These are phyloP conservation scores for Phialemonium atrogriseum DNA, from an alignment of 2,329 filamentous ascomycete genomes.

Conservation along the genomic window DNA sequence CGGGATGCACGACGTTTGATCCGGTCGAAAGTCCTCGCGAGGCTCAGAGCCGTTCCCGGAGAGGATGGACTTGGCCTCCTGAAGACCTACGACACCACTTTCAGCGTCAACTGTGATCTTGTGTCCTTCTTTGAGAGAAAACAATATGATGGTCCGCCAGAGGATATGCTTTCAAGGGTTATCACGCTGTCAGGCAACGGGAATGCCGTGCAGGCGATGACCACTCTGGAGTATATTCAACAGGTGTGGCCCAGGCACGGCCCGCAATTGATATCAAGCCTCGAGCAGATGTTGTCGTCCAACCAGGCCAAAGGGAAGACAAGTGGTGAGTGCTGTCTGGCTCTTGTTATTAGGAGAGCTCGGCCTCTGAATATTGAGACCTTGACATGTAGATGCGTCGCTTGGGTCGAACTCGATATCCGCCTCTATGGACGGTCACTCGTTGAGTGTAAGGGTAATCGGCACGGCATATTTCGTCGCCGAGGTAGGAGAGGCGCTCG, in stretches of 20 bases:
- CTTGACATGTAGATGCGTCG: background rate
- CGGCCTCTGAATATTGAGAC: background rate
- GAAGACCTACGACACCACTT: too few species aligned
- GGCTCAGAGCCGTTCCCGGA: too few species aligned
- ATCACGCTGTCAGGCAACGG: background rate
- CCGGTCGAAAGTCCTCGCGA: too few species aligned
- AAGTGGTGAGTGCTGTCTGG: too few species aligned
- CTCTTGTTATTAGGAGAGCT: too few species aligned
- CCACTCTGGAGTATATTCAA: background rate
- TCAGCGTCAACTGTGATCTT: background rate
- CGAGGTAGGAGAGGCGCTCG: constrained; percentile 1
- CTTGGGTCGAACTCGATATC: background rate
- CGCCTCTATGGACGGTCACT: background rate
- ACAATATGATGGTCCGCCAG: background rate
- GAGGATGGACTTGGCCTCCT: too few species aligned
- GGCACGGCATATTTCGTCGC: constrained; percentile 1
- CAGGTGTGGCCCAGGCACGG: constrained; percentile 1
- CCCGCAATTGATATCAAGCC: too few species aligned
- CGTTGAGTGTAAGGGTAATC: background rate
- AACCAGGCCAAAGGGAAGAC: too few species aligned
- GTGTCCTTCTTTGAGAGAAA: background rate
- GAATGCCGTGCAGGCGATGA: background rate
- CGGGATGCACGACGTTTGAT: too few species aligned
- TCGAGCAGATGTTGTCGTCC: background rate
- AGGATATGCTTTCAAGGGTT: background rate